These are phyloP conservation scores for Torulaspora globosa DNA, from an alignment of 1,139 yeast species.

Conservation along the genomic window DNA sequence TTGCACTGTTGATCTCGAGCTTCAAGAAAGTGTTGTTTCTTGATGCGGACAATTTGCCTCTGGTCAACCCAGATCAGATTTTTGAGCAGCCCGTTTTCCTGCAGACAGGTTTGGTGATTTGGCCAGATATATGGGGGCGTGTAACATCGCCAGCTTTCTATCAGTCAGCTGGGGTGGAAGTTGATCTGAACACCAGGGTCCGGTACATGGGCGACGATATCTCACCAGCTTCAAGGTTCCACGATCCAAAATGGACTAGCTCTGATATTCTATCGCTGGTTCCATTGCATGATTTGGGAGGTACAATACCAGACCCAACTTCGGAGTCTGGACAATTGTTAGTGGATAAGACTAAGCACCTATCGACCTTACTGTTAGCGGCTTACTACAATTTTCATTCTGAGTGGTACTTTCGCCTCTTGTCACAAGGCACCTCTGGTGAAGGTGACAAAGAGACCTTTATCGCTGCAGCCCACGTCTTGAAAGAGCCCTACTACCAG, in stretches of 20 bases:
- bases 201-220: constrained; percentile 29
- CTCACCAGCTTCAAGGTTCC: constrained; percentile 26
- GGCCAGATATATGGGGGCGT: constrained; percentile 76
- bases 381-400: constrained; percentile 56
- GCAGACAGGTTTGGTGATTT: constrained; percentile 43
- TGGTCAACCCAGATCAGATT: constrained; percentile 50
- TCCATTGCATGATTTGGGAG: constrained; percentile 51
- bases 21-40: constrained; percentile 58
- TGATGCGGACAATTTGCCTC: constrained; percentile 67
- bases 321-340: constrained; percentile 59
- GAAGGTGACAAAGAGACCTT: constrained; percentile 79
- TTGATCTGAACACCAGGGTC: constrained; percentile 30
- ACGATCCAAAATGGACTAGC: constrained; percentile 5
- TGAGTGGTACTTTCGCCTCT: constrained; percentile 48
- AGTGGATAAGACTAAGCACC: constrained; percentile 49
- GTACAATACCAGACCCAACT: constrained; percentile 56
- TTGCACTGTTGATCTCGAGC: constrained; percentile 55
- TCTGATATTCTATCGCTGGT: constrained; percentile 16
- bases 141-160: constrained; percentile 57
- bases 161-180: constrained; percentile 48
- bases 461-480: constrained; percentile 54
- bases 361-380: constrained; percentile 48
- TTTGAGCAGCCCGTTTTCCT: constrained; percentile 40
- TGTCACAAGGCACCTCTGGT: constrained; percentile 71
- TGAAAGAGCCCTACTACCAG: constrained; percentile 51